phyloP scores from a whole-genome alignment of 2,329 filamentous ascomycete species.

The Botrytis squamosa region DNA sequence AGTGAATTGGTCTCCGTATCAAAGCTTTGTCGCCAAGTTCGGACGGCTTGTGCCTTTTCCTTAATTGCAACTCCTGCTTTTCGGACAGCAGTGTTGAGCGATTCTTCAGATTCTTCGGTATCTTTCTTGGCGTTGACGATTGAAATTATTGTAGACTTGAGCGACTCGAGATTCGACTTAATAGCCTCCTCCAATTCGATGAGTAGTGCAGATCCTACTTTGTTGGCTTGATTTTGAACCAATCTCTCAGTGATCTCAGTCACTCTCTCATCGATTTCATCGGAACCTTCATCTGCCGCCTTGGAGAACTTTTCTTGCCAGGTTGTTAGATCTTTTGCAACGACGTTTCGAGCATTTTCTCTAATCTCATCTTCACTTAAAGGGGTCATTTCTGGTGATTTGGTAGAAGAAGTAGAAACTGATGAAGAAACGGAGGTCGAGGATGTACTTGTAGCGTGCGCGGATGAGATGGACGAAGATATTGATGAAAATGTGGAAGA shows the following conservation, averaged over 20 bases:
- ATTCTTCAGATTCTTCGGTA: slow-evolving; percentile 51
- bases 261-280: slow-evolving; percentile 62
- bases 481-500: slow-evolving; percentile 35
- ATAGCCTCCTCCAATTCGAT: slow-evolving; percentile 66
- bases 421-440: slow-evolving; percentile 19
- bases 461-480: slow-evolving; percentile 32
- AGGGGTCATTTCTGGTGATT: slow-evolving; percentile 37
- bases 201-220: slow-evolving; percentile 65
- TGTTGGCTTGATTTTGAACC: slow-evolving; percentile 63
- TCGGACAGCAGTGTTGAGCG: slow-evolving; percentile 53
- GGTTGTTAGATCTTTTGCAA: slow-evolving; percentile 72
- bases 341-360: slow-evolving; percentile 61
- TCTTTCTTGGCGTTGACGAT: slow-evolving; percentile 53
- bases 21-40: slow-evolving; percentile 61
- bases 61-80: slow-evolving; percentile 60
- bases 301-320: slow-evolving; percentile 90
- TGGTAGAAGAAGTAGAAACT: slow-evolving; percentile 32
- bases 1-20: slow-evolving; percentile 56
- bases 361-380: slow-evolving; percentile 52
- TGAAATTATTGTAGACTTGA: slow-evolving; percentile 67
- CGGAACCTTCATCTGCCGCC: slow-evolving; percentile 80
- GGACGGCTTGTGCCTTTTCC: slow-evolving; percentile 61
- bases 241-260: slow-evolving; percentile 70
- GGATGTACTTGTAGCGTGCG: slow-evolving; percentile 28
- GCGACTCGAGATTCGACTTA: slow-evolving; percentile 58